Evolutionary conservation across 768 basidiomycete genomes (phyloP), one percentile per base, ranked within the genome.

Genomic region (Podaxis rugospora): DNA sequence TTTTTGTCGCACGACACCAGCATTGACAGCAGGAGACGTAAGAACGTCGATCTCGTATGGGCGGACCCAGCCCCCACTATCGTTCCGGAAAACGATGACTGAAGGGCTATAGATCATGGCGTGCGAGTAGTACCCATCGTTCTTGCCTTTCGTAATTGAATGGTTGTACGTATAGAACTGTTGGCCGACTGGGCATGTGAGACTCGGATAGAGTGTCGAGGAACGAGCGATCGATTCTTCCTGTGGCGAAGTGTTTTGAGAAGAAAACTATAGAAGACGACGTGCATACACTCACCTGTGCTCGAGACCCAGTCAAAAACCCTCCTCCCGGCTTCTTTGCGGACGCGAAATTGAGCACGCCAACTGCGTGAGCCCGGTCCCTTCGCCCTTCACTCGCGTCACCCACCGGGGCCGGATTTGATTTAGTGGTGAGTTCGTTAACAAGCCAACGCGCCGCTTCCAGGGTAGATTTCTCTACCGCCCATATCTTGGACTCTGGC

Each of bases 151-250:
- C 13, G 74, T 63, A 49, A 61, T 55, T 10, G 42, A 51, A 21
- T 60, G 75, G 67, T 91, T 87, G 13, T 80, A 67, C 1, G 68
- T 67, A 70, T 90, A 88, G 73, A 89, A 90, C 36, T 76, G 73
- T 55, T 82, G 77, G 0, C 79, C 84, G 0, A 71, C 72, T 28
- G 73, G 68, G 14, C 83, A 82, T 69, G 80, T 80, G 58, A 90
- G 82, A 27, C 83, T 80, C 1, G 79, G 74, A 64, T 86, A 88
- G 5, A 91, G 73, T 0, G 85, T 86, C 16, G 88, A 89, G 6
- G 88, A 84, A 46, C 89, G 83, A 3, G 89, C 88, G 65, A 91
- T 79, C 39, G 85, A 84, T 70, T 91, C 89, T 70, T 91, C 89
- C 70, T 91, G 83, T 0, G 83, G 14, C 40, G 18, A 39, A 49